These are phyloP conservation scores for Tephrocybe rancida DNA, from an alignment of 768 basidiomycete species.

Conservation along the genomic window DNA sequence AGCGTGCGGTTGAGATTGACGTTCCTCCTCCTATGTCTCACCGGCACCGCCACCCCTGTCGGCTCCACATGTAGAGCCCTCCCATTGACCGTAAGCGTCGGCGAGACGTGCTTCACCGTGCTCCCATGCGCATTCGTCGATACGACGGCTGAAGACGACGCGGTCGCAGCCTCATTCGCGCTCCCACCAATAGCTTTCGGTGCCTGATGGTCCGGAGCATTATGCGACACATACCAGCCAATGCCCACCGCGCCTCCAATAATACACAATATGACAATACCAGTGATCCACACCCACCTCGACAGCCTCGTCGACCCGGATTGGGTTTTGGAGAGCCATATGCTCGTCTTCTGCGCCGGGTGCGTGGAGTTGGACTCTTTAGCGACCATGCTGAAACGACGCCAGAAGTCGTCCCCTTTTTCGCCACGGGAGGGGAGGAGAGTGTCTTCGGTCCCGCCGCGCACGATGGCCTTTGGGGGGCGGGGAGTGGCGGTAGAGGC, in stretches of 20 bases:
- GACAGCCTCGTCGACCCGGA: constrained; percentile 52
- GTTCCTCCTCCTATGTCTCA: constrained; percentile 10
- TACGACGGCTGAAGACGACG: constrained; percentile 9
- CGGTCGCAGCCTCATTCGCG: constrained; percentile 41
- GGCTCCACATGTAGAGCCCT: not conserved
- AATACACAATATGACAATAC: constrained; percentile 54
- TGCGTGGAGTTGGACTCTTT: constrained; percentile 57
- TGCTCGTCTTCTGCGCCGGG: constrained; percentile 47
- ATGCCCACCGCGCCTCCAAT: constrained; percentile 60
- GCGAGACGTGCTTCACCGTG: constrained; percentile 48
- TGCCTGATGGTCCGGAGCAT: constrained; percentile 44
- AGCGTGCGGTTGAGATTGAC: not conserved
- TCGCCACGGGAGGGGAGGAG: constrained; percentile 69
- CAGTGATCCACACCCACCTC: constrained; percentile 72
- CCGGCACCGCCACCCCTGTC: not conserved
- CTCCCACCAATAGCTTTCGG: constrained; percentile 71
- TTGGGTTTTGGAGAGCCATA: constrained; percentile 72
- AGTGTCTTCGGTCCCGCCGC: constrained; percentile 69
- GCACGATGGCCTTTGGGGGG: constrained; percentile 54
- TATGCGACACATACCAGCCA: constrained; percentile 61
- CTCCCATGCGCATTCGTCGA: constrained; percentile 16
- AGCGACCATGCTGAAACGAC: constrained; percentile 82
- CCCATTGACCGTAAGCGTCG: constrained; percentile 60
- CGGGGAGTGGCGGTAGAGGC: constrained; percentile 33
- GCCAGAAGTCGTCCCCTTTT: constrained; percentile 85